A percentile compares a stretch with the other conserved stretches of the same genome.
Conservation (phyloP, 140 eudicot genomes). For the Senecio squalidus region DNA sequence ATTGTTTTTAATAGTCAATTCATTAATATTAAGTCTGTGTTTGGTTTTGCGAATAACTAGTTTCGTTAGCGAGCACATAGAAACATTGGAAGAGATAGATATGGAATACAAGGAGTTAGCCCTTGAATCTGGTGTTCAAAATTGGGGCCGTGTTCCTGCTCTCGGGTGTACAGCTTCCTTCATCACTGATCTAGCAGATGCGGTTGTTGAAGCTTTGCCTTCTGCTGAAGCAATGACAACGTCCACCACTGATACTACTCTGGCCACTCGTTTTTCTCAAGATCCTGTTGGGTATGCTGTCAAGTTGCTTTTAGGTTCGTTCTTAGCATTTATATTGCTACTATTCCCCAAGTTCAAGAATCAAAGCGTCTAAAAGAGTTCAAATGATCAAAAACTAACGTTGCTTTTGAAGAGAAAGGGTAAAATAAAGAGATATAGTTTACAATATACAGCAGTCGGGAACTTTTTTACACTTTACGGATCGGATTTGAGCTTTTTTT, state of each 20-base stretch:
- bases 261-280: slow-evolving; percentile 5
- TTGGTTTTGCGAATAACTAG: slow-evolving; percentile 31
- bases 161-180: slow-evolving; percentile 71
- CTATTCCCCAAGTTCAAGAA: slow-evolving; percentile 66
- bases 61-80: slow-evolving; percentile 98
- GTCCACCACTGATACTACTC: slow-evolving; percentile 24
- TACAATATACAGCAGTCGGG: slow-evolving; percentile 5
- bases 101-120: slow-evolving; percentile 93
- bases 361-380: slow-evolving; percentile 25
- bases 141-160: slow-evolving; percentile 99
- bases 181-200: slow-evolving; percentile 85
- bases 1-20: not conserved
- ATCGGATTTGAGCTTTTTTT: not conserved
- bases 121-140: slow-evolving; percentile 77
- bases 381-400: not conserved
- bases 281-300: slow-evolving; percentile 47
- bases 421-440: slow-evolving; percentile 13
- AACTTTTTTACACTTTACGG: slow-evolving; percentile 3
- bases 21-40: not conserved
- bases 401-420: slow-evolving; percentile 7
- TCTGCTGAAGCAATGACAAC: slow-evolving; percentile 70
- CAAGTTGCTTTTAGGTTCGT: slow-evolving; percentile 75
- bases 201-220: slow-evolving; percentile 94
- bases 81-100: slow-evolving; percentile 94
- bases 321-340: slow-evolving; percentile 74